Base-by-base conservation (phyloP, 2,329 filamentous ascomycete genomes). In the Alternaria tenuissima region DNA sequence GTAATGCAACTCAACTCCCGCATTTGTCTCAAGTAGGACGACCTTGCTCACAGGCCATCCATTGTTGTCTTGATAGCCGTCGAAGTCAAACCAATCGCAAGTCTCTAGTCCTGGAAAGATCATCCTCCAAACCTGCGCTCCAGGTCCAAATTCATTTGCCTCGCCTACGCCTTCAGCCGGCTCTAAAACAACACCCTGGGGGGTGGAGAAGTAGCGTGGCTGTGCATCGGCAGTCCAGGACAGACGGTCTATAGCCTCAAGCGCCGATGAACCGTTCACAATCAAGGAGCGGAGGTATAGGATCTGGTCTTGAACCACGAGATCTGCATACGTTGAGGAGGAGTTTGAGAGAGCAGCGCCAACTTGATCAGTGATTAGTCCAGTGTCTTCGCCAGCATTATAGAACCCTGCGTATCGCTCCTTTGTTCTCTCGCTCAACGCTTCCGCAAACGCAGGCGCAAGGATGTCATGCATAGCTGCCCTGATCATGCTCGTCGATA, bases 81-180 rank as follows among this genome's bases (percentile, higher is more conserved):
- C 74, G 38, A 72, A 76, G 46, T 76, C 74, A 55, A 70, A 75
- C 70, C 71, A 76, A 49, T 76, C 68, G 46, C 74, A 76, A 7
- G 48, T 43, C 8, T 69, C 65, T 36, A 70, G 49, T 4, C 69
- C 73, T 16, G 72, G 69, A 14, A 68, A 60, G 3, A 68, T 66
- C 62, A 75, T 68, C 16, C 74, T 63, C 66, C 71, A 76, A 0
- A 74, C 65, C 28, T 73, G 72, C 22, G 68, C 62, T 5, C 70
- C 64, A 11, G 65, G 48, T 3, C 72, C 71, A 57, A 73, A 74
- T 43, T 71, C 56, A 1, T 54, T 66, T 12, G 52, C 61, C 55
- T 74, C 73, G 4, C 62, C 68, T 5, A 53, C 66, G 1, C 72
- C 71, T 36, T 73, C 72, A 9, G 70, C 63, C 22, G 74, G 72